phyloP scores from a whole-genome alignment of 345 rosid species.

The Citrus cavaleriei region DNA sequence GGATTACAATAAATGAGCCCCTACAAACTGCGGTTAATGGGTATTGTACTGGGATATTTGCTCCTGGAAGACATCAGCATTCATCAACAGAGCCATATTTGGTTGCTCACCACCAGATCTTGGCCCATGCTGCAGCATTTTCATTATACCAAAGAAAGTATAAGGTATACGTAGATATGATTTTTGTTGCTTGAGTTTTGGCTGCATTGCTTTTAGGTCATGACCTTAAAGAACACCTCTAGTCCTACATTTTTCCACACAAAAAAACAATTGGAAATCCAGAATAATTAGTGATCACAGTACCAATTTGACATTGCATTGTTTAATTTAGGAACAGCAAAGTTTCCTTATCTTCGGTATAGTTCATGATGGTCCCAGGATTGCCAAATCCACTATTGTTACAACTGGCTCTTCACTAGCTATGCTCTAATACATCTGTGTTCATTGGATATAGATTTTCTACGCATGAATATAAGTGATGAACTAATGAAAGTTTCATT shows the following conservation, averaged over 20 bases:
- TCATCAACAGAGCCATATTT: conserved; percentile 73
- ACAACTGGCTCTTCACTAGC: background rate
- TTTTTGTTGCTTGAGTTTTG: too few species aligned
- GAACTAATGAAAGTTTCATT: background rate
- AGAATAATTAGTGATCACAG: too few species aligned
- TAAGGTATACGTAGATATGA: conserved; percentile 38
- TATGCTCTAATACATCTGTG: background rate
- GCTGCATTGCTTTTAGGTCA: background rate
- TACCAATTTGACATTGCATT: too few species aligned
- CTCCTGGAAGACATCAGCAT: conserved; percentile 69
- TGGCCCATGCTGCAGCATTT: conserved; percentile 83
- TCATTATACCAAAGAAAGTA: conserved; percentile 61
- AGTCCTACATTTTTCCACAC: too few species aligned
- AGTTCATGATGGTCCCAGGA: background rate
- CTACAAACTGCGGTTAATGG: conserved; percentile 55
- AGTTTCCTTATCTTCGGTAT: background rate
- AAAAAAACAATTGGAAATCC: too few species aligned
- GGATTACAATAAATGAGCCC: conserved; percentile 89
- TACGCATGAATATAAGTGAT: background rate
- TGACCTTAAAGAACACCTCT: background rate
- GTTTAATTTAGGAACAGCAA: too few species aligned
- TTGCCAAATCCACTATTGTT: background rate
- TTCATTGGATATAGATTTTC: background rate
- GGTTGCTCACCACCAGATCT: conserved; percentile 69
- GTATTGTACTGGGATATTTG: conserved; percentile 48